Base-by-base conservation (phyloP, 768 basidiomycete genomes). In the Tylopilus subfusipes region DNA sequence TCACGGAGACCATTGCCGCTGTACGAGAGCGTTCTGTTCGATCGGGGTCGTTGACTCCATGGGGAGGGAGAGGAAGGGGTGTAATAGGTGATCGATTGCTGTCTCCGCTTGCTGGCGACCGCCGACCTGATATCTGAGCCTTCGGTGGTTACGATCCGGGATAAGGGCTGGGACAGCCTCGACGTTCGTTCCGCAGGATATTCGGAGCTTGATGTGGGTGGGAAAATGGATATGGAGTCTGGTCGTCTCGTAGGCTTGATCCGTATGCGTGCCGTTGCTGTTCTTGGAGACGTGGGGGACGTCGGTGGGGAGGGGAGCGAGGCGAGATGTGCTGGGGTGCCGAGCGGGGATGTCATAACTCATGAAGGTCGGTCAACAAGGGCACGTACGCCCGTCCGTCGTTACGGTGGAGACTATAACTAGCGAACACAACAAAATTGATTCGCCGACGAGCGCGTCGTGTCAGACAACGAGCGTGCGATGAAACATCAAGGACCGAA, bases 31-130 rank as follows among this genome's bases (percentile, higher is more conserved):
- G 49, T 51, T 40, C 44, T 54, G 31, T 30, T 51, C 22, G 8
- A 11, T 0, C 38, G 47, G 5, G 52, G 49, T 24, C 55, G 62
- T 6, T 58, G 63, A 19, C 38, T 54, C 58, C 67, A 59, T 2
- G 67, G 67, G 2, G 67, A 60, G 24, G 66, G 66, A 2, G 66
- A 68, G 2, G 57, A 52, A 12, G 64, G 60, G 12, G 66, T 68
- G 31, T 64, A 68, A 39, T 69, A 69, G 11, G 64, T 27, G 45
- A 69, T 69, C 1, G 68, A 69, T 0, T 68, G 62, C 45, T 65
- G 68, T 50, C 68, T 56, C n/a, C 66, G 59, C 30, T 63, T 57
- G 27, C 12, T 1, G 12, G 46, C 43, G 42, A 43, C 40, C 4
- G 16, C 6, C 2, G 39, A 24, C 12, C 21, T 43, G 12, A 22